A percentile compares a stretch with the other conserved stretches of the same genome.
Evolutionary conservation across 306 rosid genomes (phyloP).

Genomic region (Lablab purpureus): DNA sequence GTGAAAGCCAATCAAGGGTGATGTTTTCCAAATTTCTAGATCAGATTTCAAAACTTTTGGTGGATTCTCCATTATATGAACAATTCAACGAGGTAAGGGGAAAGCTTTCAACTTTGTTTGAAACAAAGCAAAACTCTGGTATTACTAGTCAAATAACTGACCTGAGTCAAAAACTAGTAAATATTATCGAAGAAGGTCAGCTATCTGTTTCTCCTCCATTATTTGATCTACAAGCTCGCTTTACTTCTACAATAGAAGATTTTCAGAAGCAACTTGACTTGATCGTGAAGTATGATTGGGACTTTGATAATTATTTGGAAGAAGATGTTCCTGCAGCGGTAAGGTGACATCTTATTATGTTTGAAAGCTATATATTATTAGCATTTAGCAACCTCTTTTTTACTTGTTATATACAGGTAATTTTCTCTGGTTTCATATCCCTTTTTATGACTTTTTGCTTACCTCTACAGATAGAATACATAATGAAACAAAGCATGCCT

Average conservation of each 20-base stretch:
- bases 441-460: constrained; percentile 39
- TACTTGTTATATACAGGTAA: constrained; percentile 8
- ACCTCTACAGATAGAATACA: constrained; percentile 79
- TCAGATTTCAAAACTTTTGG: constrained; percentile 84
- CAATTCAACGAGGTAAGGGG: constrained; percentile 77
- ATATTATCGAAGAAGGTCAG: constrained; percentile 89
- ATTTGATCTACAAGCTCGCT: constrained; percentile 85
- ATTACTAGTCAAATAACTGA: constrained; percentile 80
- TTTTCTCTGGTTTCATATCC: constrained; percentile 38
- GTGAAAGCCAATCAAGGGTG: constrained; percentile 82
- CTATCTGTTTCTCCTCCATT: constrained; percentile 88
- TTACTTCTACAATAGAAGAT: constrained; percentile 84
- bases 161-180: constrained; percentile 85
- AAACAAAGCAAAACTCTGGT: constrained; percentile 70
- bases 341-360: constrained; percentile 85
- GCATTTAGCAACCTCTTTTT: neutral
- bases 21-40: constrained; percentile 81
- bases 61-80: constrained; percentile 76
- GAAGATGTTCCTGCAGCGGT: constrained; percentile 98
- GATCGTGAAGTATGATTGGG: constrained; percentile 98
- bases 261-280: constrained; percentile 97
- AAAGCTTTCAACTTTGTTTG: constrained; percentile 73
- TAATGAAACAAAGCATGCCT: constrained; percentile 74
- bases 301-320: constrained; percentile 92
- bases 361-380: constrained; percentile 44